Evolutionary conservation across 2,329 filamentous ascomycete genomes (phyloP).

Genomic region (Cryoendolithus antarcticus): DNA sequence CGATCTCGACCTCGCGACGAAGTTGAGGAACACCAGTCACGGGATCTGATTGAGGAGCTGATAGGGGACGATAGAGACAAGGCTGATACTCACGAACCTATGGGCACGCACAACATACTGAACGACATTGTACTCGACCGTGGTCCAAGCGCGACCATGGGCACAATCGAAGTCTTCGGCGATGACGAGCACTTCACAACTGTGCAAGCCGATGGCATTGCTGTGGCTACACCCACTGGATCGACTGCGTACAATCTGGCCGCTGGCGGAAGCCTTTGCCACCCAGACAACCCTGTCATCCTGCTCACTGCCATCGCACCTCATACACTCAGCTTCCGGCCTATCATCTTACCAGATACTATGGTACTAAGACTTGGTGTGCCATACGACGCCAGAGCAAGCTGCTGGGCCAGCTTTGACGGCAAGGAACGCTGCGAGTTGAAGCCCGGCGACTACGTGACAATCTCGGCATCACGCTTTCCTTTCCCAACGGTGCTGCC

Average conservation of each 20-base stretch:
- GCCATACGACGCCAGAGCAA: slow-evolving; percentile 82
- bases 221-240: slow-evolving; percentile 86
- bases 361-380: slow-evolving; percentile 87
- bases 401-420: slow-evolving; percentile 96
- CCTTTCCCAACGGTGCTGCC: slow-evolving; percentile 69
- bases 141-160: slow-evolving; percentile 90
- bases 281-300: slow-evolving; percentile 93
- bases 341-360: slow-evolving; percentile 93
- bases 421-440: slow-evolving; percentile 71
- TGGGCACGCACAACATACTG: slow-evolving; percentile 76
- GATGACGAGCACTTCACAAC: slow-evolving; percentile 94
- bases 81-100: slow-evolving; percentile 71
- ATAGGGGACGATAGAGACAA: slow-evolving; percentile 78
- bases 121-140: slow-evolving; percentile 96
- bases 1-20: slow-evolving; percentile 46
- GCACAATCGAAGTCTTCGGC: slow-evolving; percentile 79
- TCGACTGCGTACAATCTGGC: slow-evolving; percentile 93
- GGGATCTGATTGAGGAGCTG: slow-evolving; percentile 78
- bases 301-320: slow-evolving; percentile 89
- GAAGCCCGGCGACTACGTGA: slow-evolving; percentile 68
- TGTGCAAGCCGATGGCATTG: slow-evolving; percentile 82
- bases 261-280: slow-evolving; percentile 86
- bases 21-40: slow-evolving; percentile 23
- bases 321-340: slow-evolving; percentile 86
- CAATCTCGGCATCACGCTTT: slow-evolving; percentile 66